Evolutionary conservation across 2,329 filamentous ascomycete genomes (phyloP).

Genomic region (Nothopassalora personata): DNA sequence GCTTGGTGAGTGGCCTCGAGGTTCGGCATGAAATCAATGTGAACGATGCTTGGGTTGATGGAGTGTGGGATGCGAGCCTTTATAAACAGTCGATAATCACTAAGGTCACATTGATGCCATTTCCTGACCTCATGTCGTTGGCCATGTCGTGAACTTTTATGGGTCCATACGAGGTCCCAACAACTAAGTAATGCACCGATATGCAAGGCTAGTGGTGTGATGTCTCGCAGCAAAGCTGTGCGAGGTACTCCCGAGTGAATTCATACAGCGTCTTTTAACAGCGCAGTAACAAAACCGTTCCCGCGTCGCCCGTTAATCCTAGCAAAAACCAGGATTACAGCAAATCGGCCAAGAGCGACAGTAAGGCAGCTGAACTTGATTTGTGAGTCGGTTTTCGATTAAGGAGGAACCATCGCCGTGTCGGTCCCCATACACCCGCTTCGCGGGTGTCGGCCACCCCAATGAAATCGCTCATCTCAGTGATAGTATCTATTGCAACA

Average conservation of each 20-base stretch:
- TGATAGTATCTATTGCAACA: too few species aligned
- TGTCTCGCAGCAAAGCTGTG: not conserved
- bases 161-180: not conserved
- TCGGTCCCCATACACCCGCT: too few species aligned
- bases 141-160: not conserved
- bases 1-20: not conserved
- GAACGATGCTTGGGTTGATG: not conserved
- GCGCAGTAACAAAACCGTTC: too few species aligned
- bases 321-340: too few species aligned
- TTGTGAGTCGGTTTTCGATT: not conserved
- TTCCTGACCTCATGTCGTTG: not conserved
- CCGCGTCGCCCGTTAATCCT: too few species aligned
- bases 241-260: not conserved
- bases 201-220: not conserved
- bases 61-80: not conserved
- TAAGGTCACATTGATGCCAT: not conserved
- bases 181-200: not conserved
- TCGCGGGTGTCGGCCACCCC: too few species aligned
- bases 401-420: not conserved
- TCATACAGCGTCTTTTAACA: not conserved
- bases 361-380: constrained; percentile 36
- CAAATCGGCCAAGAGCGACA: too few species aligned
- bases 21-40: not conserved
- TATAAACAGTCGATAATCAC: not conserved
- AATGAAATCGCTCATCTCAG: too few species aligned